Conservation (phyloP, 169 alveolate genomes). For the Cryptosporidium meleagridis region DNA sequence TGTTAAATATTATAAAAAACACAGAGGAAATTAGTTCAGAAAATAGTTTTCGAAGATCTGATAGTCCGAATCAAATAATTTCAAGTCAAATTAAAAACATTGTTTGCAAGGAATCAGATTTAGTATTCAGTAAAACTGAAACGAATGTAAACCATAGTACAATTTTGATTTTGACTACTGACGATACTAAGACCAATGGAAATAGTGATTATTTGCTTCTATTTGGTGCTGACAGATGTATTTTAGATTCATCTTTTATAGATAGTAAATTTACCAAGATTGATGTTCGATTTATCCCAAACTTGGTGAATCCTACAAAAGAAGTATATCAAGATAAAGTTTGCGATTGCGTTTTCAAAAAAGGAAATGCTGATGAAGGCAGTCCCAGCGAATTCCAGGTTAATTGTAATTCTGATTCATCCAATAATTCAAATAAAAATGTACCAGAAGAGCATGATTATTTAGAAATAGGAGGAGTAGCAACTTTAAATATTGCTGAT, state of each 20-base stretch:
- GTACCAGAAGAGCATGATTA: background rate
- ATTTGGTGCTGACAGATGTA: slow-evolving; percentile 29
- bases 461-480: slow-evolving; percentile 1
- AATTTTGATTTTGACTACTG: background rate
- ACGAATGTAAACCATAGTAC: background rate
- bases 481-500: background rate
- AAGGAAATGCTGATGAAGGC: background rate
- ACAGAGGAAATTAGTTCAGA: background rate
- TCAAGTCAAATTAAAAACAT: background rate
- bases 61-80: background rate
- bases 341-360: slow-evolving; percentile 2
- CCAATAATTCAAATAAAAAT: background rate
- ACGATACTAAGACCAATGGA: background rate
- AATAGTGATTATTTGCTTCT: background rate
- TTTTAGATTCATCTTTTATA: slow-evolving; percentile 30
- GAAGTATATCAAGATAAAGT: background rate
- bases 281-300: slow-evolving; percentile 8
- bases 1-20: background rate
- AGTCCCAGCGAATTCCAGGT: background rate
- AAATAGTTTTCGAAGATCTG: background rate
- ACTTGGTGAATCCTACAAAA: background rate
- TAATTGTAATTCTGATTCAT: background rate
- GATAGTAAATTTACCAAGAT: background rate
- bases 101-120: slow-evolving; percentile 24
- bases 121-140: background rate